Evolutionary conservation across 768 basidiomycete species (phyloP), one percentile per base, ranked within the genome.

Genomic region (Candolleomyces efflorescens): DNA sequence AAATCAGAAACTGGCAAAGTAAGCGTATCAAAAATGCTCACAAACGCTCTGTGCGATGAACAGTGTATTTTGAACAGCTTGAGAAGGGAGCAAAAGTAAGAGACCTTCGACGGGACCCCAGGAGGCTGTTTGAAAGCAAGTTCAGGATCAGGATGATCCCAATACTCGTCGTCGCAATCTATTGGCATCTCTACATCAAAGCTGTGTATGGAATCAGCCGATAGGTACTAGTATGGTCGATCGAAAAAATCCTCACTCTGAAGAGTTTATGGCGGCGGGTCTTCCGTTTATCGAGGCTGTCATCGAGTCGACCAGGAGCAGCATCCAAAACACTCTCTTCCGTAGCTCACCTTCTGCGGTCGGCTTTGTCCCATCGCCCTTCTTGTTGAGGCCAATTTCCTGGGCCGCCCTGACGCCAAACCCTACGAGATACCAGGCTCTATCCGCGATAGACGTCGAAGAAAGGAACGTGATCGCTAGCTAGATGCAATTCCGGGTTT

Each of bases 121-220:
- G 37, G 17, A 5, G 87, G 87, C 57, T 87, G 86, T 48, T 74
- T 75, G 68, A 84, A 85, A 3, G 71, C 69, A 23, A 67, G 68
- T 3, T 67, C 69, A 0, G 75, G 73, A 39, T 80, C 78, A 22
- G 63, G 71, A 58, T 67, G 70, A 9, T 76, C 76, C 85, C 85
- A 87, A 56, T 81, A 86, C 50, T 87, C 84, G 63, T 89, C 87
- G 55, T 89, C 87, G 20, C 84, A 82, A 11, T 85, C 84, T 0
- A 81, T 62, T 0, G 86, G 85, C 13, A 79, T 73, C 22, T 84
- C 85, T 15, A 82, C 73, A 55, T 89, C 85, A 57, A 82, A 83
- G 60, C 86, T 86, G 13, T 23, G 36, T n/a, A 10, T 32, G n/a
- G 18, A 5, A 18, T 53, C 48, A 22, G 12, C 36, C 7, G 44